Evolutionary conservation across 495 filamentous ascomycete species (phyloP), one percentile per base, ranked within the genome.

Genomic region (Xanthoparmelia taractica): DNA sequence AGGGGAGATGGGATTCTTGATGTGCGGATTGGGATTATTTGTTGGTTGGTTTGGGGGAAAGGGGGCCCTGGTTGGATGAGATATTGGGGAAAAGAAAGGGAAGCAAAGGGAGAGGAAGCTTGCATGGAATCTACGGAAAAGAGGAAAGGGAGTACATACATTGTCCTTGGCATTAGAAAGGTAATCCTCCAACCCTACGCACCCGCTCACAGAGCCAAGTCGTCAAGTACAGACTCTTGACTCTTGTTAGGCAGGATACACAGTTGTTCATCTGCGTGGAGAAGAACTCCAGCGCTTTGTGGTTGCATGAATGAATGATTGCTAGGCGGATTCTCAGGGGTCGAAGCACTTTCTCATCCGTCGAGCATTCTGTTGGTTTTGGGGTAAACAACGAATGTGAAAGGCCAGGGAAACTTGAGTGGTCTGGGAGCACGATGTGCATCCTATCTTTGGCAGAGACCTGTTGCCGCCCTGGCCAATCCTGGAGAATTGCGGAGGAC

Each of bases 221-320:
- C 31, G 25, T 36, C 52, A 61, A 33, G 63, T 60, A 36, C 63
- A 65, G 50, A 65, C 52, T 58, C 63, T 50, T 11, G 43, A 41
- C 15, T 65, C 63, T 4, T 61, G 23, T 36, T 65, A n/a, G n/a
- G n/a, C 58, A 5, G 61, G 52, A 25, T 59, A 65, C 20, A 65
- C 37, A 17, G 61, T n/a, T n/a, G n/a, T n/a, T 45, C 12, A 11
- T 60, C n/a, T 47, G 29, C 0, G 37, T 33, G 10, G 50, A 20
- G 13, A 54, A 5, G 23, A 45, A 8, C 43, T 47, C 33, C n/a
- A 54, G n/a, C 13, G 43, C 23, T 10, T 61, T 61, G 18, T 47
- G 59, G 25, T 54, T 25, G 1, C 38, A 38, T 11, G 59, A 54
- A 18, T 8, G 1, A 4, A 52, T n/a, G n/a, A n/a, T n/a, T 60